These are phyloP conservation scores for Barnettozyma siamensis DNA, from an alignment of 805 yeast species.

Conservation along the genomic window DNA sequence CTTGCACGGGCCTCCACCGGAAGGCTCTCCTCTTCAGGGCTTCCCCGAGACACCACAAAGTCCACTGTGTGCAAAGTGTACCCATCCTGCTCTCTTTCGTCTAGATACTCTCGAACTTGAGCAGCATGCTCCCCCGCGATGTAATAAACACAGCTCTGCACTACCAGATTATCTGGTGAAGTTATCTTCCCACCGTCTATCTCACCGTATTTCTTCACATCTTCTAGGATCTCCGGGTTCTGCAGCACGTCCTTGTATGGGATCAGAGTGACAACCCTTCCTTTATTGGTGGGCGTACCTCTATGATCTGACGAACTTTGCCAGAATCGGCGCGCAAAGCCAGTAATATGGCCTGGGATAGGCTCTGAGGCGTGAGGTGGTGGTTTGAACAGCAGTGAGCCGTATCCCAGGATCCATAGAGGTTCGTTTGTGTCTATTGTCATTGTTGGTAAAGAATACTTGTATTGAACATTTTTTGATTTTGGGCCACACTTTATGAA, in stretches of 20 bases:
- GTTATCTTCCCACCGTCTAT: neutral
- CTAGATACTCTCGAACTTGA: conserved; percentile 63
- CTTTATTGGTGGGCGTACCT: conserved; percentile 83
- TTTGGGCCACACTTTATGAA: neutral
- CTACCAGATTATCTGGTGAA: conserved; percentile 35
- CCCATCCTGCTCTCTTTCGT: conserved; percentile 85
- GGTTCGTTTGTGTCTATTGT: conserved; percentile 24
- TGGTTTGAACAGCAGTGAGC: conserved; percentile 84
- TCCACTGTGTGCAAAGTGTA: conserved; percentile 49
- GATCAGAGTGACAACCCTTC: conserved; percentile 81
- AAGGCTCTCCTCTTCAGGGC: neutral
- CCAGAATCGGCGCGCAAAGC: conserved; percentile 84
- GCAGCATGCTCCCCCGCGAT: conserved; percentile 59
- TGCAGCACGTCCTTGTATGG: conserved; percentile 48
- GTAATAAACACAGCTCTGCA: conserved; percentile 82
- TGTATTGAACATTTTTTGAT: too few relatives aligned
- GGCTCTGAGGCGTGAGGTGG: conserved; percentile 61
- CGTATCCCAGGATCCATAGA: conserved; percentile 85
- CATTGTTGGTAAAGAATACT: too few relatives aligned
- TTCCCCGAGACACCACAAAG: conserved; percentile 1
- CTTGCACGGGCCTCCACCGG: too few relatives aligned
- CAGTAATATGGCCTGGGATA: conserved; percentile 68
- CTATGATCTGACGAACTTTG: conserved; percentile 87
- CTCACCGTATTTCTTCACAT: conserved; percentile 30
- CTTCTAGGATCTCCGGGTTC: conserved; percentile 36